These are phyloP conservation scores for Hypocrella siamensis DNA, from an alignment of 2,329 filamentous ascomycete genomes.

Conservation along the genomic window DNA sequence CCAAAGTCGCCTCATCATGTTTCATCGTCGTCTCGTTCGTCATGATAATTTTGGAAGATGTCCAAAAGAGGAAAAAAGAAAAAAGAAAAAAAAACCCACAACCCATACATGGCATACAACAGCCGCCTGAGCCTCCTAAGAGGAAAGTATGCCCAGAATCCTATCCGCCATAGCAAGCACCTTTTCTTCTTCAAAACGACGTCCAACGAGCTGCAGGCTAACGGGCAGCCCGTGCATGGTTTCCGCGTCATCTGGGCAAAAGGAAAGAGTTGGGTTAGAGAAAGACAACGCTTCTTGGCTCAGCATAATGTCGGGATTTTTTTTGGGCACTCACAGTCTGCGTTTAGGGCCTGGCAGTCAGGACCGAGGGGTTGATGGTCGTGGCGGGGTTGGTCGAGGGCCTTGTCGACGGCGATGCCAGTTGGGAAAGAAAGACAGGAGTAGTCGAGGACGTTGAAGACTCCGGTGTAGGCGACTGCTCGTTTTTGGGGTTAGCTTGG, in stretches of 20 bases:
- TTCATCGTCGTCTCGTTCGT: too few species aligned
- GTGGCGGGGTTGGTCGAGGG: constrained; percentile 16
- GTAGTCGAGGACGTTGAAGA: constrained; percentile 34
- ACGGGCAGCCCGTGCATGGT: constrained; percentile 25
- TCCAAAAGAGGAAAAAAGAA: too few species aligned
- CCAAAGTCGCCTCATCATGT: too few species aligned
- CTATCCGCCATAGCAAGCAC: constrained; percentile 16
- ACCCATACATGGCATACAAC: too few species aligned
- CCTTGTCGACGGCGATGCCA: constrained; percentile 22
- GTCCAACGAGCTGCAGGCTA: constrained; percentile 25
- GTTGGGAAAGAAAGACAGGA: constrained; percentile 30
- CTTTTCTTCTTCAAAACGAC: constrained; percentile 25
- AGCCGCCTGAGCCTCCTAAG: too few species aligned
- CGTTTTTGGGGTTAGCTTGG: too few species aligned
- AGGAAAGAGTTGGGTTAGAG: too few species aligned
- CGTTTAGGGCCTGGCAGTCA: constrained; percentile 20
- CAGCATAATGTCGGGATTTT: background rate
- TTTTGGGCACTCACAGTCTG: constrained; percentile 22
- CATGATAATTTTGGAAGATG: too few species aligned
- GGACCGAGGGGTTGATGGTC: constrained; percentile 18
- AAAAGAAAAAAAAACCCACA: too few species aligned
- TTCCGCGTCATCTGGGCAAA: constrained; percentile 18
- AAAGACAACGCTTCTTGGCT: too few species aligned
- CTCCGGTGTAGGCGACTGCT: constrained; percentile 34
- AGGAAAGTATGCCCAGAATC: constrained; percentile 9